These are phyloP conservation scores for Mortierella sp. DNA, from an alignment of 371 early-diverging fungal genomes.

Conservation along the genomic window DNA sequence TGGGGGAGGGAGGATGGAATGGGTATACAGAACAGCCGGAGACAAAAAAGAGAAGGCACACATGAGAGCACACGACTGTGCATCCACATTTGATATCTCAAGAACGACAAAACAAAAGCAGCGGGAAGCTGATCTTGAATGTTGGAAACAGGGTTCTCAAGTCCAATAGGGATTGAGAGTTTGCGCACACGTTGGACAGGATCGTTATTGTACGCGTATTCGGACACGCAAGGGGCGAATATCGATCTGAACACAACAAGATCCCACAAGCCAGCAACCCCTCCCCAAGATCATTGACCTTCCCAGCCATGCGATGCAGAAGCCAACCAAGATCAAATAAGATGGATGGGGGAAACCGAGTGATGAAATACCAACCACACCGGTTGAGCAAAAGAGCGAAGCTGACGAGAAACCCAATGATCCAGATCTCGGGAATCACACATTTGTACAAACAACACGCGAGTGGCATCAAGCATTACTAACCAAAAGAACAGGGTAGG, in stretches of 20 bases:
- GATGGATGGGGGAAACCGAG: conserved; percentile 13
- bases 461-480: too few relatives aligned
- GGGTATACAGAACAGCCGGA: neutral
- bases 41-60: neutral
- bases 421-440: neutral
- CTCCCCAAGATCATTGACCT: neutral
- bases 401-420: neutral
- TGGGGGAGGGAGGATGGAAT: neutral
- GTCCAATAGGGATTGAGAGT: conserved; percentile 48
- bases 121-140: conserved; percentile 11
- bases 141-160: conserved; percentile 14
- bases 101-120: conserved; percentile 6
- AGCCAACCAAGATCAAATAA: neutral
- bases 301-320: neutral
- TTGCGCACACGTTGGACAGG: conserved; percentile 37
- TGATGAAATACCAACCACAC: neutral
- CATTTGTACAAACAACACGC: too few relatives aligned
- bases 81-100: too few relatives aligned
- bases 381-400: neutral
- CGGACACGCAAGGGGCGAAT: neutral
- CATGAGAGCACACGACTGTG: neutral
- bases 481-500: neutral
- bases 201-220: neutral
- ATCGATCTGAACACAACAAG: conserved; percentile 1
- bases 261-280: neutral